phyloP scores from a whole-genome alignment of 1,284 basidiomycete species.

The Testicularia cyperi region DNA sequence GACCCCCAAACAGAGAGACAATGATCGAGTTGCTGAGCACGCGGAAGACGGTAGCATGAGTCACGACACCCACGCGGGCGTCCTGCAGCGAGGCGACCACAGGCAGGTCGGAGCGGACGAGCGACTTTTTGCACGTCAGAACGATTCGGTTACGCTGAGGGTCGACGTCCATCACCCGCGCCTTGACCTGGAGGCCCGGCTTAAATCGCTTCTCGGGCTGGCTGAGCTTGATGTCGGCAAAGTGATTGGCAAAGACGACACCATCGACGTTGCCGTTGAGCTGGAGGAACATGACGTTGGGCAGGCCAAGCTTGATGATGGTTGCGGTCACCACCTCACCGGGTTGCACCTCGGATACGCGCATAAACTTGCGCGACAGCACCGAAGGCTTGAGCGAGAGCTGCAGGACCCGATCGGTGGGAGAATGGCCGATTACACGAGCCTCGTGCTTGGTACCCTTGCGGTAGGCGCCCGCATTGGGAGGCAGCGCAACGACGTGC shows the following conservation, averaged over 20 bases:
- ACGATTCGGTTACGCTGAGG: conserved; percentile 77
- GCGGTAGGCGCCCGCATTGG: conserved; percentile 61
- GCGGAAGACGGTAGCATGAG: conserved; percentile 74
- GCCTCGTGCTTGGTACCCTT: conserved; percentile 69
- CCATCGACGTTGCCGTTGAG: conserved; percentile 67
- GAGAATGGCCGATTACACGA: conserved; percentile 83
- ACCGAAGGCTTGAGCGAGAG: conserved; percentile 81
- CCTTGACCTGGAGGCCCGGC: conserved; percentile 78
- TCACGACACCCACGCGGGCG: conserved; percentile 72
- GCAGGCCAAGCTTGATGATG: conserved; percentile 45
- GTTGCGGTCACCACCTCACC: conserved; percentile 45
- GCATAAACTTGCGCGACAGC: conserved; percentile 82
- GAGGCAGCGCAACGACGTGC: conserved; percentile 73
- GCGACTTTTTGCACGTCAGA: conserved; percentile 87
- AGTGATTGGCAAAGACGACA: conserved; percentile 91
- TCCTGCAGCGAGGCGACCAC: conserved; percentile 68
- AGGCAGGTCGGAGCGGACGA: conserved; percentile 73
- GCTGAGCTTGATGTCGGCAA: conserved; percentile 80
- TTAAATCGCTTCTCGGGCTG: conserved; percentile 75
- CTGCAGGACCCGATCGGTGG: conserved; percentile 84
- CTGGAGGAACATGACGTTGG: conserved; percentile 54
- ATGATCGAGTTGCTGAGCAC: conserved; percentile 48
- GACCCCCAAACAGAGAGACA: conserved; percentile 70
- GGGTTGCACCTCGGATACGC: conserved; percentile 72
- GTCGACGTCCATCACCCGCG: conserved; percentile 84